Conservation (phyloP, 805 yeast species). For the Yarrowia keelungensis region DNA sequence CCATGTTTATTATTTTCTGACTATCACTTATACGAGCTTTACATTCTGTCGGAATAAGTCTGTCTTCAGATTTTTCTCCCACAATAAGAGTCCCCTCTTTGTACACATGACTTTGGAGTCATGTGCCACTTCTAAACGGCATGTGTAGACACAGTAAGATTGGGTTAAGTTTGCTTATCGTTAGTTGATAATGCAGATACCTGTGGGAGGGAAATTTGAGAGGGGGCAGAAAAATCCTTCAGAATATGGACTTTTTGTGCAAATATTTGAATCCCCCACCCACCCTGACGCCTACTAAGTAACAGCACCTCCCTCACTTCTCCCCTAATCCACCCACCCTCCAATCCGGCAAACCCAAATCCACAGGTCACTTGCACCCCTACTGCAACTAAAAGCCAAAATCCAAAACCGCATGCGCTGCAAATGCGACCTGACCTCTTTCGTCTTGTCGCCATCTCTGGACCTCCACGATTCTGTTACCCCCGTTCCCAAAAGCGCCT, state of each 20-base stretch:
- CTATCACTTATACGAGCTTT: too few species aligned
- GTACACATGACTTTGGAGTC: slow-evolving; percentile 7
- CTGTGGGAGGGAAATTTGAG: neutral
- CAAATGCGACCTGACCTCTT: slow-evolving; percentile 24
- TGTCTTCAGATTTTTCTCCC: too few species aligned
- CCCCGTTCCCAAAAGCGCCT: neutral
- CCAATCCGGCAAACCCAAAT: slow-evolving; percentile 8
- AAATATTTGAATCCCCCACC: too few species aligned
- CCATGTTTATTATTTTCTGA: too few species aligned
- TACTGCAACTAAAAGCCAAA: slow-evolving; percentile 3
- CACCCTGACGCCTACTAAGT: neutral
- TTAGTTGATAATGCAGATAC: slow-evolving; percentile 32
- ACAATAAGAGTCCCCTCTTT: neutral
- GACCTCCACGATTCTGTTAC: neutral
- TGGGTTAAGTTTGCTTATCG: slow-evolving; percentile 38
- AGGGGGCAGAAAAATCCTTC: neutral
- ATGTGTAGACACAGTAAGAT: neutral
- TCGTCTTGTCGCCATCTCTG: slow-evolving; percentile 8
- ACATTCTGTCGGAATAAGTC: too few species aligned
- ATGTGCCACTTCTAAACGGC: slow-evolving; percentile 19
- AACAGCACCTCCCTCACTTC: too few species aligned
- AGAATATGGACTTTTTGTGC: neutral
- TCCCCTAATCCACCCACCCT: neutral
- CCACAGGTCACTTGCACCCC: slow-evolving; percentile 27
- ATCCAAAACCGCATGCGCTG: slow-evolving; percentile 28